Conservation (phyloP, 805 yeast species). For the Hanseniaspora valbyensis region DNA sequence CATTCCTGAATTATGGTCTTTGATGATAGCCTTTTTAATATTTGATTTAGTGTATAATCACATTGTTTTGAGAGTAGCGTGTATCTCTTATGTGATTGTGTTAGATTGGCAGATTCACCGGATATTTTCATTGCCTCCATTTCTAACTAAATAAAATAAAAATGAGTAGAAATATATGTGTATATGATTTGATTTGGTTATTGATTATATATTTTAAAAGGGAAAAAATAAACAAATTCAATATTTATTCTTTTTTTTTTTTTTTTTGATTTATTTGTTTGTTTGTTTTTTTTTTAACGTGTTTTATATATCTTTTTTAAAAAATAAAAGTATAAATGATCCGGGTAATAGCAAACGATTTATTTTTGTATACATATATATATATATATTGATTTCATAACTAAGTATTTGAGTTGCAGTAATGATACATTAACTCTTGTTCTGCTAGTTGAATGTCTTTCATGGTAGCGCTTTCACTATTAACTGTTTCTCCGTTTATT, state of each 20-base stretch:
- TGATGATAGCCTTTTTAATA: conserved; percentile 6
- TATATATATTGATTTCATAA: background rate
- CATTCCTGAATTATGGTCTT: conserved; percentile 8
- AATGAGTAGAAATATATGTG: too few species aligned
- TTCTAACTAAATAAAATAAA: too few species aligned
- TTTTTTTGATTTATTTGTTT: too few species aligned
- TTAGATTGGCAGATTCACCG: background rate
- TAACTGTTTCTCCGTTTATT: conserved; percentile 33
- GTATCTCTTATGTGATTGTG: conserved; percentile 1
- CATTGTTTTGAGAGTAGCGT: background rate
- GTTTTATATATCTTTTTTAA: too few species aligned
- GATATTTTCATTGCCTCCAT: background rate
- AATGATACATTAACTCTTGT: background rate
- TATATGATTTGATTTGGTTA: background rate
- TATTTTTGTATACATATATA: background rate
- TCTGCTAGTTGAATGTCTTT: conserved; percentile 10
- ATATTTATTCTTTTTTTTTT: too few species aligned
- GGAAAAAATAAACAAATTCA: too few species aligned
- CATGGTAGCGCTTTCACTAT: background rate
- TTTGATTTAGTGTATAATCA: background rate
- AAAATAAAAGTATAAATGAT: too few species aligned
- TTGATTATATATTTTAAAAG: background rate
- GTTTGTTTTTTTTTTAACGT: too few species aligned
- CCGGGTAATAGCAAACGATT: too few species aligned
- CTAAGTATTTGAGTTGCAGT: background rate